phyloP scores from a whole-genome alignment of 257 asterid species.

The Gardenia jasminoides region DNA sequence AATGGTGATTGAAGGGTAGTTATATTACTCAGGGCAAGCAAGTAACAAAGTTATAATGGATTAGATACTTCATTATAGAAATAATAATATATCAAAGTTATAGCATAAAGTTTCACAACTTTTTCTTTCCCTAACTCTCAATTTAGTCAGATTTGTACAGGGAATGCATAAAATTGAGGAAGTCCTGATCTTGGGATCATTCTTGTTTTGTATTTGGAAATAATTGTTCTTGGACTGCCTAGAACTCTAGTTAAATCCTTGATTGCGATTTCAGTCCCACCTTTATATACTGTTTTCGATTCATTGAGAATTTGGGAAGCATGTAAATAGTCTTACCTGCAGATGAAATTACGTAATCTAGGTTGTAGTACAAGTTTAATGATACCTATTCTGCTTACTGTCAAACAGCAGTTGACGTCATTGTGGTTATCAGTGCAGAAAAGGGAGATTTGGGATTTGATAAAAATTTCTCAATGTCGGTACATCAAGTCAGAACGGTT shows the following conservation, averaged over 20 bases:
- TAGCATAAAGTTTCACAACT: too few relatives aligned
- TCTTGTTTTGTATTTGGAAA: too few relatives aligned
- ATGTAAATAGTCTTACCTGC: not conserved
- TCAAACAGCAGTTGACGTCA: not conserved
- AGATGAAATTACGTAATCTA: not conserved
- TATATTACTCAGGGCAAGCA: too few relatives aligned
- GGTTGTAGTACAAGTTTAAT: not conserved
- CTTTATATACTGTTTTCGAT: not conserved
- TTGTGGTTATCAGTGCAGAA: not conserved
- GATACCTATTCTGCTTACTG: not conserved
- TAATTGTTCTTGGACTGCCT: too few relatives aligned
- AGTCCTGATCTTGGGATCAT: too few relatives aligned
- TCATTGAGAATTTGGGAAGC: not conserved
- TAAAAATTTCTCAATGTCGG: not conserved
- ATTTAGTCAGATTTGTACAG: too few relatives aligned
- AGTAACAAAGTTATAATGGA: too few relatives aligned
- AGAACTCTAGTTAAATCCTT: not conserved
- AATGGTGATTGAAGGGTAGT: too few relatives aligned
- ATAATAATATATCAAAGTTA: too few relatives aligned
- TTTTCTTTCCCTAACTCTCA: too few relatives aligned
- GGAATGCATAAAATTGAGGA: too few relatives aligned
- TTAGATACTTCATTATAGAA: too few relatives aligned
- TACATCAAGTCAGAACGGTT: slow-evolving; percentile 26
- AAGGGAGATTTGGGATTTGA: not conserved
- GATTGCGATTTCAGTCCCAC: not conserved